Conservation (phyloP, 345 rosid species). For the Erysimum cheiranthoides region DNA sequence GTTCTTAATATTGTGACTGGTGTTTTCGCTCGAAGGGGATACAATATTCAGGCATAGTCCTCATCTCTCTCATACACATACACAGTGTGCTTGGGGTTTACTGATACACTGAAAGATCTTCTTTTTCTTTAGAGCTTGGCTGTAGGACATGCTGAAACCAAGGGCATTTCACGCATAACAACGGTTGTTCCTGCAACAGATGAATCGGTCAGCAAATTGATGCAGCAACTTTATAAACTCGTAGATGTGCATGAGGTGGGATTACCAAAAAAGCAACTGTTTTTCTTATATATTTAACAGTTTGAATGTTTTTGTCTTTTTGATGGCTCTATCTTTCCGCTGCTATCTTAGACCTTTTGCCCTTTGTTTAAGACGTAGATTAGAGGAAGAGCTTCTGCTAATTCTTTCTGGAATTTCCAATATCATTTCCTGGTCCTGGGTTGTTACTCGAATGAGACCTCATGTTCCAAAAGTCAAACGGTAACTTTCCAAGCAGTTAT, state of each 20-base stretch:
- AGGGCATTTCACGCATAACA: conserved; percentile 52
- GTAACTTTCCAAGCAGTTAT: conserved; percentile 7
- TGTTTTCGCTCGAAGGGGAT: conserved; percentile 83
- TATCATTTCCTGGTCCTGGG: background rate
- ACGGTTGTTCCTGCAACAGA: conserved; percentile 54
- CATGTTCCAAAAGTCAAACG: background rate
- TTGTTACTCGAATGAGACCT: background rate
- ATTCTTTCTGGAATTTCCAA: background rate
- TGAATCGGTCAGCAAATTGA: conserved; percentile 52
- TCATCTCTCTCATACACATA: conserved; percentile 27
- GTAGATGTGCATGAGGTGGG: conserved; percentile 51
- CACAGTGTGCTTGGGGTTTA: background rate
- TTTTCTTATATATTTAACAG: background rate
- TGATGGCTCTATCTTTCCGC: background rate
- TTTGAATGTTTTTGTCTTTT: conserved; percentile 17
- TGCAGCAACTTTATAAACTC: conserved; percentile 51
- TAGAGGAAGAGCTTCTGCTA: conserved; percentile 9
- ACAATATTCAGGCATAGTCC: conserved; percentile 77
- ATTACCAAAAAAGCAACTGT: conserved; percentile 3
- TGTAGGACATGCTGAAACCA: conserved; percentile 51
- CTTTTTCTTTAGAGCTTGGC: conserved; percentile 47
- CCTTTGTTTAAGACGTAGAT: conserved; percentile 20
- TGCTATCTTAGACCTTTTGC: background rate
- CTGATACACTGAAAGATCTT: conserved; percentile 9
- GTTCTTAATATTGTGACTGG: conserved; percentile 88